Percentiles rank a stretch among this genome's conserved stretches.
Conservation (phyloP, 805 yeast genomes). For the Tetrapisispora nanseiensis region DNA sequence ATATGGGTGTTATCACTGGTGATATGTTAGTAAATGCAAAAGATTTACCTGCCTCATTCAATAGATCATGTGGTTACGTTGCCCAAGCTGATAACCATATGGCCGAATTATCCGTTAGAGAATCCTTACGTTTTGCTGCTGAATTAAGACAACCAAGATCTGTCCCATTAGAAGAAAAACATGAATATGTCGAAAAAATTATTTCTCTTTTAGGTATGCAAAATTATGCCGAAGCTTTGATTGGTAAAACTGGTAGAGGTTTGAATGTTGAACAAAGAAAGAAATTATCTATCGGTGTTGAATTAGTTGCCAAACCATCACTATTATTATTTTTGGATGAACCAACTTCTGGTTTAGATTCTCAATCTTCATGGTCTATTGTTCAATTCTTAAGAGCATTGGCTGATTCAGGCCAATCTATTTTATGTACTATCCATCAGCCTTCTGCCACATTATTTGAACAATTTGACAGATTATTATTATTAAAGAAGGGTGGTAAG, state of each 20-base stretch:
- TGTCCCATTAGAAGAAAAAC: conserved; percentile 48
- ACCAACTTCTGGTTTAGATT: conserved; percentile 66
- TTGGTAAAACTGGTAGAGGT: conserved; percentile 69
- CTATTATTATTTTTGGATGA: conserved; percentile 56
- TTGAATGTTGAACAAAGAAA: conserved; percentile 60
- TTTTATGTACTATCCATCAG: conserved; percentile 69
- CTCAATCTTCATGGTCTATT: conserved; percentile 60
- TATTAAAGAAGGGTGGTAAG: conserved; percentile 65
- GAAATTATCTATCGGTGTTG: conserved; percentile 62
- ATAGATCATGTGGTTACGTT: conserved; percentile 69
- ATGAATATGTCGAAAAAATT: conserved; percentile 59
- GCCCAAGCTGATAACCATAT: conserved; percentile 76
- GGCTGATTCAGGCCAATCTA: conserved; percentile 65
- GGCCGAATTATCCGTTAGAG: conserved; percentile 61
- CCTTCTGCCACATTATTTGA: conserved; percentile 63
- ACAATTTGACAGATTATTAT: conserved; percentile 56
- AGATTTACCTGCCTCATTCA: conserved; percentile 50
- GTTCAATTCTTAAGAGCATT: conserved; percentile 56
- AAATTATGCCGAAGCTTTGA: conserved; percentile 65
- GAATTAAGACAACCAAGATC: conserved; percentile 57
- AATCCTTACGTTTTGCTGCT: conserved; percentile 64
- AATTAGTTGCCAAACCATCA: conserved; percentile 59
- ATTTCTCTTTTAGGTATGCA: conserved; percentile 60
- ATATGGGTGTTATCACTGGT: conserved; percentile 62
- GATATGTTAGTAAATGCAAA: conserved; percentile 65